These are phyloP conservation scores for Blastobotrys malaysiensis DNA, from an alignment of 1,139 yeast genomes.

Conservation along the genomic window DNA sequence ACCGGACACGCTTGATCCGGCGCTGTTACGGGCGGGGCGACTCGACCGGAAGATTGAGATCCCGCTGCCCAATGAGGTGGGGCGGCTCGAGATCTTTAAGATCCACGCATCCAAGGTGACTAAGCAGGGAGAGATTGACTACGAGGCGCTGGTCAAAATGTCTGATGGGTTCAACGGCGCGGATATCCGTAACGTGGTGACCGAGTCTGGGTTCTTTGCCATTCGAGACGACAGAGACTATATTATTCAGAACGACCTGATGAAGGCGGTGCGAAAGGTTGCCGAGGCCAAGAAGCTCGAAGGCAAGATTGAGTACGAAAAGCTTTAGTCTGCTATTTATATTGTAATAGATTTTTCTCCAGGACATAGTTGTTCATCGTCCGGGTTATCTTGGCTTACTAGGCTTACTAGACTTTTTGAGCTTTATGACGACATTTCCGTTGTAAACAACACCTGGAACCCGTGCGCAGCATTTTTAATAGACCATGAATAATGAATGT, in stretches of 20 bases:
- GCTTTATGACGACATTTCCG: too few species aligned
- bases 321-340: constrained; percentile 43
- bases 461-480: too few species aligned
- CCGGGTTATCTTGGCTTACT: too few species aligned
- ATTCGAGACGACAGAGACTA: constrained; percentile 96
- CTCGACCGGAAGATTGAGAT: constrained; percentile 96
- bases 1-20: constrained; percentile 99
- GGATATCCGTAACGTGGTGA: constrained; percentile 92
- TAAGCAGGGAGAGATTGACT: constrained; percentile 94
- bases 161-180: constrained; percentile 99
- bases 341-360: not conserved
- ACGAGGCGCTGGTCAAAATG: constrained; percentile 96
- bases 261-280: constrained; percentile 98
- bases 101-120: constrained; percentile 84
- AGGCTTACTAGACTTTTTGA: too few species aligned
- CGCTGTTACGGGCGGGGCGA: constrained; percentile 95
- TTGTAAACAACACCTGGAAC: too few species aligned
- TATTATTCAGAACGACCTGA: constrained; percentile 85
- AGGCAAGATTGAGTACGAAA: constrained; percentile 91
- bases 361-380: too few species aligned
- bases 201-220: constrained; percentile 99
- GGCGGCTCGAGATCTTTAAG: constrained; percentile 90
- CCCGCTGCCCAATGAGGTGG: constrained; percentile 94
- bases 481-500: too few species aligned
- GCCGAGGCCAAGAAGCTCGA: constrained; percentile 96